Percentiles rank a stretch among this genome's conserved stretches.
Conservation (phyloP, 768 basidiomycete genomes). For the Guyanaporus albipodus region DNA sequence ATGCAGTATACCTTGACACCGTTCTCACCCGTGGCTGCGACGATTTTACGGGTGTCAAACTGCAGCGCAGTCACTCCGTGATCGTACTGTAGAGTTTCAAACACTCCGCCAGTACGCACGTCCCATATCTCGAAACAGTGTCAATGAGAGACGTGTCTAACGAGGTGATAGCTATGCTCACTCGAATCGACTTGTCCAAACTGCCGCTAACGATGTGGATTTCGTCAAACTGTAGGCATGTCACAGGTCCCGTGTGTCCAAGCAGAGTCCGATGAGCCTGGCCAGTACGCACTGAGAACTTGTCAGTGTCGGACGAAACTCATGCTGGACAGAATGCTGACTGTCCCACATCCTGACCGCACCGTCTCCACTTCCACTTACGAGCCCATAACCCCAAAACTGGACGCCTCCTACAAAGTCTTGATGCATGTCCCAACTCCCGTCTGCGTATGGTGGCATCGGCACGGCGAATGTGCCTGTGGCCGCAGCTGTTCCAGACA, state of each 20-base stretch:
- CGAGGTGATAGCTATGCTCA: constrained; percentile 35
- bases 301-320: not conserved
- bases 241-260: constrained; percentile 92
- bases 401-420: constrained; percentile 98
- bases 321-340: constrained; percentile 38
- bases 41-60: constrained; percentile 91
- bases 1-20: constrained; percentile 67
- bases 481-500: constrained; percentile 51
- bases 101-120: constrained; percentile 80
- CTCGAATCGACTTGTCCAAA: constrained; percentile 88
- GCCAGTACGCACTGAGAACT: constrained; percentile 85
- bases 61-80: constrained; percentile 87
- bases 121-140: constrained; percentile 79
- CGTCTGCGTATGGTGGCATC: constrained; percentile 85
- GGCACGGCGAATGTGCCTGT: constrained; percentile 73
- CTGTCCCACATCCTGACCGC: constrained; percentile 99
- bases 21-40: constrained; percentile 91
- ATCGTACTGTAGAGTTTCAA: constrained; percentile 89
- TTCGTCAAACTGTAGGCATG: constrained; percentile 95
- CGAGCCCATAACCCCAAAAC: constrained; percentile 97
- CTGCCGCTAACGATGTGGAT: constrained; percentile 89
- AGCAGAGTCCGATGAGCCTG: constrained; percentile 91
- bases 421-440: constrained; percentile 91
- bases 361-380: constrained; percentile 95
- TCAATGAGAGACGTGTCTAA: not conserved